Conservation (phyloP, 2,329 filamentous ascomycete genomes). For the Trichoderma sp. region DNA sequence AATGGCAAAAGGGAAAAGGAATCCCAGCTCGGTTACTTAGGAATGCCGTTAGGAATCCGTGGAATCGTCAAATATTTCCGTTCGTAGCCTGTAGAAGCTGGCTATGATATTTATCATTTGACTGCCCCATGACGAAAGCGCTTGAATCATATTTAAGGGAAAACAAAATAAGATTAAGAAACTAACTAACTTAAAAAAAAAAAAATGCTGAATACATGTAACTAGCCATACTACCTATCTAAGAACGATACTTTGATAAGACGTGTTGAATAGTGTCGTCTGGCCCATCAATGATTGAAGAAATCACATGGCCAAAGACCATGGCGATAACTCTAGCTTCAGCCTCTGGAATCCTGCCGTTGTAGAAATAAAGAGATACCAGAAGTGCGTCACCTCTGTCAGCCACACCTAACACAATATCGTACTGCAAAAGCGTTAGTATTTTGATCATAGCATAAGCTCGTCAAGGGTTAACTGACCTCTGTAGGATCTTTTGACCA, state of each 20-base stretch:
- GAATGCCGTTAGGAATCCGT: no score
- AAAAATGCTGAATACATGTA: neutral
- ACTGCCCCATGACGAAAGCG: no score
- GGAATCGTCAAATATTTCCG: no score
- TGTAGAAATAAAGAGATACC: neutral
- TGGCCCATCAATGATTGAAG: neutral
- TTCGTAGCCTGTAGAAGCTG: no score
- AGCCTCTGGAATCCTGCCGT: neutral
- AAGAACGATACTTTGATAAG: neutral
- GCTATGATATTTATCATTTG: no score
- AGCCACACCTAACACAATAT: neutral
- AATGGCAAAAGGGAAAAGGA: neutral
- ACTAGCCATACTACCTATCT: neutral
- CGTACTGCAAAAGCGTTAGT: neutral
- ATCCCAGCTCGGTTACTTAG: neutral
- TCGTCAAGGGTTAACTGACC: neutral
- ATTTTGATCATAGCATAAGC: neutral
- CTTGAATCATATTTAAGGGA: no score
- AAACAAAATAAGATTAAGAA: no score
- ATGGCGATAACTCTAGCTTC: neutral
- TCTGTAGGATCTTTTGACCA: neutral
- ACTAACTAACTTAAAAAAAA: neutral
- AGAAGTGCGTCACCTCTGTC: neutral
- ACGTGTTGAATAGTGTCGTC: neutral
- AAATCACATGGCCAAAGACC: neutral